phyloP scores from a whole-genome alignment of 2,329 filamentous ascomycete species.

The Fusarium chlamydosporum region DNA sequence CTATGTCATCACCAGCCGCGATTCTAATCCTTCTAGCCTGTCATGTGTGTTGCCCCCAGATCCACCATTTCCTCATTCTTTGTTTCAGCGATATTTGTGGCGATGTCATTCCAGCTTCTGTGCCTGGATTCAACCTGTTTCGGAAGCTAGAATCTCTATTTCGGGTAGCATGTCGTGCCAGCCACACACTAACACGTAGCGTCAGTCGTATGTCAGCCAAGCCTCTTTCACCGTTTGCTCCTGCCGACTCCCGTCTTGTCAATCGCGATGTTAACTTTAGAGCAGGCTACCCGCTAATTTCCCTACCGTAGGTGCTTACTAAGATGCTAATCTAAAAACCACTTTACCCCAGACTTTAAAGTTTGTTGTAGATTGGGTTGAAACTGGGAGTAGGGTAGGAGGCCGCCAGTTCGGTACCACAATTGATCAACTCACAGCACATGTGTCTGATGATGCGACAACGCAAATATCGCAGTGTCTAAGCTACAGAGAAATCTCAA shows the following conservation, averaged over 20 bases:
- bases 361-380: background rate
- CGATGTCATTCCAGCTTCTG: conserved; percentile 24
- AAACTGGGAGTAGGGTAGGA: background rate
- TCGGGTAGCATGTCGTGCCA: conserved; percentile 22
- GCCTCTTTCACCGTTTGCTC: background rate
- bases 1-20: conserved; percentile 38
- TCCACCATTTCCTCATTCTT: background rate
- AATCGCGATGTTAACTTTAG: background rate
- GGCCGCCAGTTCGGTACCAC: background rate
- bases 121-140: conserved; percentile 7
- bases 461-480: background rate
- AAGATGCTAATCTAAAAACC: conserved; percentile 9
- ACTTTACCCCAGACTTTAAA: conserved; percentile 12
- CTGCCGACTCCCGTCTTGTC: conserved; percentile 8
- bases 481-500: background rate
- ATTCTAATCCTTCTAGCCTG: background rate
- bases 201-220: conserved; percentile 21
- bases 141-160: conserved; percentile 27
- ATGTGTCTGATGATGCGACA: no score
- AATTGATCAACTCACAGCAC: background rate
- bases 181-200: conserved; percentile 8
- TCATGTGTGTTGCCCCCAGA: background rate
- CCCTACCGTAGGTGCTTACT: conserved; percentile 6
- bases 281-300: background rate
- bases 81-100: conserved; percentile 27